These are phyloP conservation scores for Porogramme epimiltina DNA, from an alignment of 1,284 basidiomycete genomes.

Conservation along the genomic window DNA sequence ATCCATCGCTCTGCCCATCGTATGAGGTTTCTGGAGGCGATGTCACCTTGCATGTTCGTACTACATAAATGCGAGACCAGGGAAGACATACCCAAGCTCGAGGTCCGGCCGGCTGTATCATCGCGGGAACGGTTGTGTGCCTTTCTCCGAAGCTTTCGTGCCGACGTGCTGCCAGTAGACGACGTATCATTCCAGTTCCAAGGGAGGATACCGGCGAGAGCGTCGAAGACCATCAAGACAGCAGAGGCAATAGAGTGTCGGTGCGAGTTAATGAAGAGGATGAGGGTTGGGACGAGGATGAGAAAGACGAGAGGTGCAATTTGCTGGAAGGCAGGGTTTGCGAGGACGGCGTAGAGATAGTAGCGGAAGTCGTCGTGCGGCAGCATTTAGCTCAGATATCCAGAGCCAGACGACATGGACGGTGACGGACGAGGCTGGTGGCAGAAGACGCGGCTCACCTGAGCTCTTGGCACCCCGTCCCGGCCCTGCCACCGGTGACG, in stretches of 20 bases:
- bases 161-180: conserved; percentile 30
- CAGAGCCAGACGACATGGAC: conserved; percentile 23
- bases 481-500: too few relatives aligned
- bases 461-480: too few relatives aligned
- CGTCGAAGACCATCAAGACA: conserved; percentile 58
- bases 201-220: conserved; percentile 49
- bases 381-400: conserved; percentile 33
- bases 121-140: conserved; percentile 51
- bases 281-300: conserved; percentile 52
- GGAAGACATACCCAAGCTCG: conserved; percentile 15
- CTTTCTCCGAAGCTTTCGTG: conserved; percentile 46
- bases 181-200: conserved; percentile 57
- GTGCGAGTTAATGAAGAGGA: conserved; percentile 41
- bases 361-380: conserved; percentile 31
- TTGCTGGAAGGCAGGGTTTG: conserved; percentile 40
- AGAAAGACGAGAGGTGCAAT: conserved; percentile 56
- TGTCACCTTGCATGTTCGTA: too few relatives aligned
- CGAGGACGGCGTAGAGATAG: conserved; percentile 27
- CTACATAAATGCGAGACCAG: too few relatives aligned
- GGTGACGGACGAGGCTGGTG: neutral
- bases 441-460: too few relatives aligned
- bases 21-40: conserved; percentile 8
- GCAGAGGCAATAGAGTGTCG: conserved; percentile 35
- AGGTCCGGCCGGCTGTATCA: conserved; percentile 46
- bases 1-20: conserved; percentile 37